Conservation (phyloP, 2,329 filamentous ascomycete species). For the Elsinoe necatrix region DNA sequence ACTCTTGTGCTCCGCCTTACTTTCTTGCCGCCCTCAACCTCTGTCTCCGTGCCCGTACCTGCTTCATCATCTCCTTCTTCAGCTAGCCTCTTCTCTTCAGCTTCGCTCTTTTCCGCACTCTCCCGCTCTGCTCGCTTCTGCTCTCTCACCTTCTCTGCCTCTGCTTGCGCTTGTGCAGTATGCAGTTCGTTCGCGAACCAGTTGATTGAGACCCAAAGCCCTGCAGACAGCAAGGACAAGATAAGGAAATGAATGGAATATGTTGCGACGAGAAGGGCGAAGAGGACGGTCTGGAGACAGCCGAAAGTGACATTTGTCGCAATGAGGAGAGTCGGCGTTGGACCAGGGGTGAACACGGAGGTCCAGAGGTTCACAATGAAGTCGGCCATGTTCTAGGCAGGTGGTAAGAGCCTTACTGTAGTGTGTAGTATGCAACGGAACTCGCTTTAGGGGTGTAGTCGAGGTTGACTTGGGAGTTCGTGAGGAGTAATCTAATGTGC, state of each 20-base stretch:
- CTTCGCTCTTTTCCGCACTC: constrained; percentile 33
- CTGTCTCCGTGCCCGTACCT: constrained; percentile 42
- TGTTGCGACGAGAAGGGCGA: constrained; percentile 68
- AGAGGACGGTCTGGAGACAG: constrained; percentile 69
- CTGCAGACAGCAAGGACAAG: constrained; percentile 68
- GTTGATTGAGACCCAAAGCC: constrained; percentile 90
- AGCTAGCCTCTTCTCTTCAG: constrained; percentile 28
- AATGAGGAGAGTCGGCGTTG: constrained; percentile 76
- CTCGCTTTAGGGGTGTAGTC: too few species aligned
- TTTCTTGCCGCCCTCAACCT: constrained; percentile 21
- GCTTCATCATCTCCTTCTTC: constrained; percentile 32
- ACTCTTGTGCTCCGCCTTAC: constrained; percentile 16
- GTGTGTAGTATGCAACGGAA: not conserved
- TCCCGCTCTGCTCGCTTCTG: constrained; percentile 40
- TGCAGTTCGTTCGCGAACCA: constrained; percentile 75
- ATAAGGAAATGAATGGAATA: constrained; percentile 82
- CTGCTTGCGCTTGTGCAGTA: constrained; percentile 39
- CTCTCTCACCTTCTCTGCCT: constrained; percentile 41
- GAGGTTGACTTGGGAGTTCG: too few species aligned
- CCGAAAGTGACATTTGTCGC: constrained; percentile 89
- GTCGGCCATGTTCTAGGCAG: constrained; percentile 31
- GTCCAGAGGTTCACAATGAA: constrained; percentile 74
- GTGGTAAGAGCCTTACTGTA: not conserved
- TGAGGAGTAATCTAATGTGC: too few species aligned
- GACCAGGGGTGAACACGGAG: constrained; percentile 86